Base-by-base conservation (phyloP, 2,329 filamentous ascomycete genomes). In the Aureobasidium sp. region DNA sequence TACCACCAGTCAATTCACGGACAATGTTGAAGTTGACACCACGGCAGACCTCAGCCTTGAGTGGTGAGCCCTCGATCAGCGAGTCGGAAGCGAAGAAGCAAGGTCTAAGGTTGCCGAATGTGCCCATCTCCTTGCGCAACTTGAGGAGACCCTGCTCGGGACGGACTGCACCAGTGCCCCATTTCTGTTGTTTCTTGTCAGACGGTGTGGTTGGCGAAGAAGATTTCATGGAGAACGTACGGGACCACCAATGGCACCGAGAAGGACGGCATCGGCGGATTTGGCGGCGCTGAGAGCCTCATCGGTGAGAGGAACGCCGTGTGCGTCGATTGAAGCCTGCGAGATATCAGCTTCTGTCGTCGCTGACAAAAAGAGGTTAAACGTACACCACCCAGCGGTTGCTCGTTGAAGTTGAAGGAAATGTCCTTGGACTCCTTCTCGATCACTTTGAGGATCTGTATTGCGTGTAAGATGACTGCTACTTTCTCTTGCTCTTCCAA, bases 241-340 rank as follows among this genome's bases (percentile, higher is more conserved):
- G 39, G 94, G 93, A n/a, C 93, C 93, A 69, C 93, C 93, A 71
- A 97, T 95, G 69, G 93, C 91, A 68, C 92, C 93, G 61, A 97
- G 86, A 64, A 97, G 86, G 64, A 97, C 88, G 43, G 92, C 93
- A 75, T 96, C 89, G 66, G 92, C 92, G 57, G 83, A 80, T 76
- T 95, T 92, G 68, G 91, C 92, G 39, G 91, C 92, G 15, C 79
- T 79, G 69, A 97, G 88, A 65, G 92, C 90, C 70, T 88, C 85
- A 69, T 94, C 87, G 59, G 92, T 96, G 65, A 97, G 81, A 34
- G 93, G 87, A 34, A 79, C 83, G 69, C 90, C 90, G 71, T 86
- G 85, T 20, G 86, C 86, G 71, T 97, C 87, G 76, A 97, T 97
- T 52, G 92, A 97, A 75, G 86, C 88, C 92, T 96, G 69, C 48